Evolutionary conservation across 2,329 filamentous ascomycete species (phyloP), one percentile per base, ranked within the genome.

Genomic region (Chrysosporium queenslandicum): DNA sequence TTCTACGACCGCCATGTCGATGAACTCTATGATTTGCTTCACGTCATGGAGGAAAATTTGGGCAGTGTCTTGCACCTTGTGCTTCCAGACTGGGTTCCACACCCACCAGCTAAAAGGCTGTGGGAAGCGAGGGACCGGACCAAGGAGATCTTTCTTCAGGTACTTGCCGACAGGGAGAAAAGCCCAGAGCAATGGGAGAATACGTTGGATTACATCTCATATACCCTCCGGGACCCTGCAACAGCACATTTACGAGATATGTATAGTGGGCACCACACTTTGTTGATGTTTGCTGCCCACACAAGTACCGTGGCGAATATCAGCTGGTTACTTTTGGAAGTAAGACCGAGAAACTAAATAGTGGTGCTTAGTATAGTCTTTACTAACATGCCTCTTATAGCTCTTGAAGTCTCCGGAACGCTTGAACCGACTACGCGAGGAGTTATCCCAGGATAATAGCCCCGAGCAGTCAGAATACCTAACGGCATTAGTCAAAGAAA

Each of bases 251-350:
- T 58, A 4, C 55, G 55, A 37, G 48, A 56, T 12, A 52, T 50
- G 30, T 58, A 56, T 36, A 50, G 55, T 12, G 53, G 52, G 8
- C 56, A 57, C 41, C 55, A 56, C 34, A 58, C 55, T 5, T 42
- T 58, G 3, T 52, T 58, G 2, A 55, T 56, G 54, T 56, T 58
- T 27, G 54, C 56, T 29, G 55, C 55, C 30, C 56, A 58, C 37
- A 58, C 54, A 4, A 56, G 52, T 25, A 58, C 56, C 12, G 55
- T 55, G 18, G 54, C 56, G 5, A 56, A 52, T 25, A 54, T 56
- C 48, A 49, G 55, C 16, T 58, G 56, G 56, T 55, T 55, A 11
- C 46, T 58, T n/a, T 27, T 56, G 14, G 55, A 58, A 49, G 55
- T 55, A 29, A 36, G n/a, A n/a, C n/a, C n/a, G n/a, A n/a, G n/a